These are phyloP conservation scores for Cordyceps cicadae DNA, from an alignment of 2,329 filamentous ascomycete species.

Conservation along the genomic window DNA sequence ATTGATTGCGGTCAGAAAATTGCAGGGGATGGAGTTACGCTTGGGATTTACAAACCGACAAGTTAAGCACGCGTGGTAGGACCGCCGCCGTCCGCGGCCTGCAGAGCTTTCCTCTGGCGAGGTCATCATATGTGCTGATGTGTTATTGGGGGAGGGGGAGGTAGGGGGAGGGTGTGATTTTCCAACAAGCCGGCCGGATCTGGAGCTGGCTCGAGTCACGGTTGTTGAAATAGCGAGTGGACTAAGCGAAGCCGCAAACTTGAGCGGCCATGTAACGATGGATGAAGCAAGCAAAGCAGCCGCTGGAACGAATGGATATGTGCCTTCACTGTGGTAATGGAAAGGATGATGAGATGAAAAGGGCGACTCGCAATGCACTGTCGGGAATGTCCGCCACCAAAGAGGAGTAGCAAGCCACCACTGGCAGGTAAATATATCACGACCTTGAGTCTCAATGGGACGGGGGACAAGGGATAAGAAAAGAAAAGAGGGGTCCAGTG, in stretches of 20 bases:
- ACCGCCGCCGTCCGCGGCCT: slow-evolving; percentile 29
- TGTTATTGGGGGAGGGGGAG: no score
- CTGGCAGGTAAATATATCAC: slow-evolving; percentile 8
- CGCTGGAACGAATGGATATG: not conserved
- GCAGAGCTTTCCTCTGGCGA: slow-evolving; percentile 23
- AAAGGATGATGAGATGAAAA: not conserved
- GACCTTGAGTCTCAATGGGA: not conserved
- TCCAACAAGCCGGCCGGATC: not conserved
- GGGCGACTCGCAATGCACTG: not conserved
- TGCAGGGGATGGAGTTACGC: not conserved
- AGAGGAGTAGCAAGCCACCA: slow-evolving; percentile 3
- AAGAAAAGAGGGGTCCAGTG: slow-evolving; percentile 5
- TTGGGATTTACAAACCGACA: slow-evolving; percentile 32
- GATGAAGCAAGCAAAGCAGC: not conserved
- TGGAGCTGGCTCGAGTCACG: not conserved
- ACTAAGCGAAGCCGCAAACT: not conserved
- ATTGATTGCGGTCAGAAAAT: not conserved
- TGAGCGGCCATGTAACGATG: not conserved
- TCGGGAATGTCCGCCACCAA: not conserved
- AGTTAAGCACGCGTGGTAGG: slow-evolving; percentile 36
- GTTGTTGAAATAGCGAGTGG: no score
- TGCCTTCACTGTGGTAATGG: not conserved
- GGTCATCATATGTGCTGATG: slow-evolving; percentile 19
- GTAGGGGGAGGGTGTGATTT: not conserved
- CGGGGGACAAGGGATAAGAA: not conserved